Percentiles rank a stretch among this genome's conserved stretches.
Conservation (phyloP, 306 rosid genomes). For the Albizia julibrissin region DNA sequence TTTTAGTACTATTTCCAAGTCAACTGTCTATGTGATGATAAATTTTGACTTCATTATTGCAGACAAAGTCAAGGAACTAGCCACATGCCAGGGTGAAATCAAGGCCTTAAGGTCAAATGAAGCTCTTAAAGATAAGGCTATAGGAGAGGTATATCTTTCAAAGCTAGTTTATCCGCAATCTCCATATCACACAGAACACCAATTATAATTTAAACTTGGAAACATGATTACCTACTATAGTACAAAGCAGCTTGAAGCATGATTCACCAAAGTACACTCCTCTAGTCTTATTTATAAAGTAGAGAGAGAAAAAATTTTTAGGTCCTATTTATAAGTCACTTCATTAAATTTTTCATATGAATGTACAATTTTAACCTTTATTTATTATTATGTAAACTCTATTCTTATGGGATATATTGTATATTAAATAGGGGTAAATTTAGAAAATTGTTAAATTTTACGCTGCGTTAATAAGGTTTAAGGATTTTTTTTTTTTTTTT, state of each 20-base stretch:
- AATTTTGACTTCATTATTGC: slow-evolving; percentile 33
- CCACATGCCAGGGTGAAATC: slow-evolving; percentile 63
- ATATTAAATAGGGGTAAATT: no score
- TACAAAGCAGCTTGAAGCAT: slow-evolving; percentile 5
- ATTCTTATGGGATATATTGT: no score
- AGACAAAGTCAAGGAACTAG: slow-evolving; percentile 69
- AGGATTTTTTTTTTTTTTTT: no score
- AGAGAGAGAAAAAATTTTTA: no score
- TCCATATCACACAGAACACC: neutral
- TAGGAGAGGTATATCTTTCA: slow-evolving; percentile 62
- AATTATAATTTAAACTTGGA: neutral
- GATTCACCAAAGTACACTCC: neutral
- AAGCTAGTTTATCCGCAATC: neutral
- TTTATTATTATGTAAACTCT: no score
- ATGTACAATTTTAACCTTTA: no score
- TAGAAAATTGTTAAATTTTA: no score
- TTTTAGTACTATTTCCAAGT: slow-evolving; percentile 14
- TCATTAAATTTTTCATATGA: no score
- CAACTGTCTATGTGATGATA: slow-evolving; percentile 4
- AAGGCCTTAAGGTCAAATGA: slow-evolving; percentile 71
- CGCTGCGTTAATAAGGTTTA: no score
- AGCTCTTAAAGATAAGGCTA: slow-evolving; percentile 79
- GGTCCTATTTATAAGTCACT: no score
- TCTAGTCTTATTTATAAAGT: no score
- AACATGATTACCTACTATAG: neutral